A percentile compares a stretch with the other conserved stretches of the same genome.
Conservation (phyloP, 176 grass and related monocot species). For the Neostapfia colusana region DNA sequence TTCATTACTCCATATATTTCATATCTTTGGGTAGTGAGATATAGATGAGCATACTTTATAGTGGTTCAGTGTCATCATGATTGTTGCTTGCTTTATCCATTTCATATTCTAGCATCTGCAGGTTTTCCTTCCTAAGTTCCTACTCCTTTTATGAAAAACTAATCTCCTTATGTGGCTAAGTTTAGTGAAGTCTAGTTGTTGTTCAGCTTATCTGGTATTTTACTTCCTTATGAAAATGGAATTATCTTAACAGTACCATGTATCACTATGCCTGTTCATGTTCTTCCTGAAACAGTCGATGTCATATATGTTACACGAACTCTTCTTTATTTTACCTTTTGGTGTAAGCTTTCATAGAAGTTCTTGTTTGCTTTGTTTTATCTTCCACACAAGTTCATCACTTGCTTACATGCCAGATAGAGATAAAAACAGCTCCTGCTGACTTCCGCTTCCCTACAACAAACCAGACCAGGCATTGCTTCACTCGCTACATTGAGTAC, state of each 20-base stretch:
- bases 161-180: background rate
- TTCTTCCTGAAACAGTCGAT: background rate
- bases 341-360: background rate
- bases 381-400: background rate
- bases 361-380: background rate
- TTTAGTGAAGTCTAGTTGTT: background rate
- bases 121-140: background rate
- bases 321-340: background rate
- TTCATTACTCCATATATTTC: background rate
- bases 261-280: background rate
- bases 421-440: conserved; percentile 72
- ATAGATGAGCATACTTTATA: background rate
- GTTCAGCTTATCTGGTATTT: background rate
- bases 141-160: background rate
- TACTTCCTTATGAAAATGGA: background rate
- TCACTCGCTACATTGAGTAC: conserved; percentile 74
- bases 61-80: background rate
- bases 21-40: background rate
- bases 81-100: background rate
- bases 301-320: background rate
- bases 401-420: conserved; percentile 23
- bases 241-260: background rate
- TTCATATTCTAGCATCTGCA: background rate
- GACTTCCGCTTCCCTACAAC: conserved; percentile 78
- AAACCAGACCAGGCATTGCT: conserved; percentile 79